These are phyloP conservation scores for Russula ochroleuca DNA, from an alignment of 768 basidiomycete genomes.

Conservation along the genomic window DNA sequence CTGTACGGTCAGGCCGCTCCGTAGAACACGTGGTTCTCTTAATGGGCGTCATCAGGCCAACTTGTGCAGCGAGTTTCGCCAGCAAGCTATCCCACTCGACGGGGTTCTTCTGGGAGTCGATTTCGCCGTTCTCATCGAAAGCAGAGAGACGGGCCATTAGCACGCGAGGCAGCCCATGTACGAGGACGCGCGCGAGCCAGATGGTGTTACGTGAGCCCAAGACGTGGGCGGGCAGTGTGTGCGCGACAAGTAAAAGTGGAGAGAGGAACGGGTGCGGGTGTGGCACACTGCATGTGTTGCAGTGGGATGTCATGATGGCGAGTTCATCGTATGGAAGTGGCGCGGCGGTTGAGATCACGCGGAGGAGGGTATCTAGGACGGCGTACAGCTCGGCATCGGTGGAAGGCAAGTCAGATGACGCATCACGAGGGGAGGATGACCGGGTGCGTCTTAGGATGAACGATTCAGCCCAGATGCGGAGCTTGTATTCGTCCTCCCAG, in stretches of 20 bases:
- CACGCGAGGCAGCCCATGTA: slow-evolving; percentile 36
- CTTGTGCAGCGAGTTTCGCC: slow-evolving; percentile 41
- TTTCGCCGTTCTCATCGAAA: slow-evolving; percentile 30
- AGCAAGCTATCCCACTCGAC: slow-evolving; percentile 35
- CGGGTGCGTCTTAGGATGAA: slow-evolving; percentile 26
- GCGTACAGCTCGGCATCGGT: slow-evolving; percentile 25
- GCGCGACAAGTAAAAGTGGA: slow-evolving; percentile 34
- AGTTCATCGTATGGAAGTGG: slow-evolving; percentile 32
- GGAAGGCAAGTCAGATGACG: neutral
- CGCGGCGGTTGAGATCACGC: slow-evolving; percentile 35
- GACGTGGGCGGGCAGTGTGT: slow-evolving; percentile 10
- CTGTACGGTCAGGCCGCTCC: neutral
- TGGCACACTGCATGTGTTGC: neutral
- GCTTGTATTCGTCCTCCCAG: slow-evolving; percentile 31
- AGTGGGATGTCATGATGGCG: slow-evolving; percentile 17
- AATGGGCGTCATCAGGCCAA: slow-evolving; percentile 37
- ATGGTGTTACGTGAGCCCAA: slow-evolving; percentile 33
- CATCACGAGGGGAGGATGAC: neutral
- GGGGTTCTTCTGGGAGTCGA: slow-evolving; percentile 28
- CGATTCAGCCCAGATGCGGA: slow-evolving; percentile 31
- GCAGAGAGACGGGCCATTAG: slow-evolving; percentile 26
- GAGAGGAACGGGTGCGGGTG: slow-evolving; percentile 34
- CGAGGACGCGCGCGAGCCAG: slow-evolving; percentile 37
- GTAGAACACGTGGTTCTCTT: neutral
- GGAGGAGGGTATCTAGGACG: slow-evolving; percentile 35